Evolutionary conservation across 2,329 filamentous ascomycete genomes (phyloP), one percentile per base, ranked within the genome.

Genomic region (Ceratocystis lukuohia): DNA sequence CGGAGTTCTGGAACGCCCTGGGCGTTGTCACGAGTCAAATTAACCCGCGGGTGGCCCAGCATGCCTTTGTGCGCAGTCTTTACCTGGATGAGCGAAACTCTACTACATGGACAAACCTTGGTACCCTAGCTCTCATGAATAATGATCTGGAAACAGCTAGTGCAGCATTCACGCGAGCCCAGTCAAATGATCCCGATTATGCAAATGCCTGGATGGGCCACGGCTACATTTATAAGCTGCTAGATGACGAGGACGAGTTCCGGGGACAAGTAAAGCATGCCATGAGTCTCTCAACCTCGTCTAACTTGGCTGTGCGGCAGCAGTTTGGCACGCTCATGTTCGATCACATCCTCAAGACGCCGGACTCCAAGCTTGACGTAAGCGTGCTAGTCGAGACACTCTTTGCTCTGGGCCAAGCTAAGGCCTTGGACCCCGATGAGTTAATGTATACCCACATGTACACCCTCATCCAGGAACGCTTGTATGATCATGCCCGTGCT

Each of bases 1-100:
- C 90, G 0, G 93, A 97, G 70, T 97, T 97, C 74, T 99, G 94
- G 94, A 97, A 97, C 73, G 88, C 94, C 0, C 81, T 99, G 2
- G 94, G 93, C 62, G 90, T 97, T 2, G 91, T 89, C 30, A 96
- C 94, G 1, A 92, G 90, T 69, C 84, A 85, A 59, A 81, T 96
- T 70, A 96, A 89, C 72, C 88, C 92, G 0, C 86, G 88, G 66
- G 89, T 99, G 1, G 86, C 94, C 0, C 94, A 99, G 74, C 95
- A 99, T 74, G 86, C 94, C 0, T 93, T 99, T 71, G 88, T 96
- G 12, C 83, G 95, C 70, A 96, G 92, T 70, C 75, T 99, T n/a
- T 89, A 95, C 74, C 79, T 99, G 17, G 95, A 96, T 72, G 93
- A 99, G 74, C 80, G 90, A 69, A 95, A 86, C 70, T 86, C 91